Percentiles rank a stretch among this genome's conserved stretches.
These are phyloP conservation scores for Eucalyptus decipiens DNA, from an alignment of 345 rosid genomes.

Conservation along the genomic window DNA sequence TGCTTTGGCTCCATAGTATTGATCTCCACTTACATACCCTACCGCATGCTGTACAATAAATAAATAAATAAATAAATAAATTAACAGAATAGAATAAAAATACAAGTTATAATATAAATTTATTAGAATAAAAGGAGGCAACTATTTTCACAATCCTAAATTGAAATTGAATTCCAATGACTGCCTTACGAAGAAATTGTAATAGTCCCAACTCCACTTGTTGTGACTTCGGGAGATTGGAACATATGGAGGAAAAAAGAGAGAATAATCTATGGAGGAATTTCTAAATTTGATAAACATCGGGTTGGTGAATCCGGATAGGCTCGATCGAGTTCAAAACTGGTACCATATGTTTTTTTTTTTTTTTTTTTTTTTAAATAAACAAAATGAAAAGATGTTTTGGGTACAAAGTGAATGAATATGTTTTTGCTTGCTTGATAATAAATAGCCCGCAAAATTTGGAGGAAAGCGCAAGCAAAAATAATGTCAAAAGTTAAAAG, in stretches of 20 bases:
- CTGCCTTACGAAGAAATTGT: not conserved
- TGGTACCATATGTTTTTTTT: not conserved
- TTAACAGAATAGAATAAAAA: not conserved
- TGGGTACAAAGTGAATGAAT: not conserved
- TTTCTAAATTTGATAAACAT: not conserved
- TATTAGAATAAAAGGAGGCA: not conserved
- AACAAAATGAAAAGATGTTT: not conserved
- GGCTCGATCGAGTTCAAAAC: not conserved
- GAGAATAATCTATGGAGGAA: not conserved
- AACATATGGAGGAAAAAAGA: not conserved
- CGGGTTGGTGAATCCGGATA: not conserved
- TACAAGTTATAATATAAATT: not conserved
- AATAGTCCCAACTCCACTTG: not conserved
- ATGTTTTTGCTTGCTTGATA: not conserved
- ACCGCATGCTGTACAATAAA: conserved; percentile 72
- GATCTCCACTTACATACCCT: conserved; percentile 79
- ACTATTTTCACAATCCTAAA: not conserved
- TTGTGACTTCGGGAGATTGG: not conserved
- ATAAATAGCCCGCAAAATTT: not conserved
- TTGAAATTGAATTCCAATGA: not conserved
- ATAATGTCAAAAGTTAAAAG: not conserved
- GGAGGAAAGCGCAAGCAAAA: not conserved
- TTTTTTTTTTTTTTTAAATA: not conserved
- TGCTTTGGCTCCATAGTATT: conserved; percentile 95
- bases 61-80: not conserved